These are phyloP conservation scores for Solanum appendiculatum DNA, from an alignment of 257 asterid species.

Conservation along the genomic window DNA sequence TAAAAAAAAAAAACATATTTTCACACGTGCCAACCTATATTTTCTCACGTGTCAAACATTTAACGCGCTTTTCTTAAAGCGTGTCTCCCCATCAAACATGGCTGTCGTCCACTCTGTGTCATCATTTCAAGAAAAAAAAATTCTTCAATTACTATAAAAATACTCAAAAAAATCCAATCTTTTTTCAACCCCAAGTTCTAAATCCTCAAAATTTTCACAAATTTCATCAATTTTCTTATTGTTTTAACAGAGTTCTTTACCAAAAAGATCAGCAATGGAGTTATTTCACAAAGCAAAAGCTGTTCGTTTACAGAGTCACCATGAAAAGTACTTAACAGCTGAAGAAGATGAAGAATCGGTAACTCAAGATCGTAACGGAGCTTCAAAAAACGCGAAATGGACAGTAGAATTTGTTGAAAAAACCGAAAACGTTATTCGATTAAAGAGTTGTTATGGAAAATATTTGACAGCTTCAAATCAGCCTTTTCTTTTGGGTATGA, in stretches of 20 bases:
- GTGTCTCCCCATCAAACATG: neutral
- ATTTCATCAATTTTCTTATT: too few species aligned
- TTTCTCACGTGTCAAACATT: neutral
- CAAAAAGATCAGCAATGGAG: slow-evolving; percentile 24
- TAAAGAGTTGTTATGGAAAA: slow-evolving; percentile 28
- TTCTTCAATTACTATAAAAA: neutral
- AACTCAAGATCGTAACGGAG: slow-evolving; percentile 24
- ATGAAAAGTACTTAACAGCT: slow-evolving; percentile 30
- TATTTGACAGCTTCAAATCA: slow-evolving; percentile 36
- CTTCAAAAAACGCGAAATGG: slow-evolving; percentile 28
- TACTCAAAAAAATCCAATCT: neutral
- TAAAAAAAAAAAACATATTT: neutral
- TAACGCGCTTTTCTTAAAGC: neutral
- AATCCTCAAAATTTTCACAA: neutral
- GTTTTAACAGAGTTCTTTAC: neutral
- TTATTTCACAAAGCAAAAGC: slow-evolving; percentile 25
- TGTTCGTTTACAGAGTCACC: slow-evolving; percentile 19
- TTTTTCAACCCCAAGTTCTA: neutral
- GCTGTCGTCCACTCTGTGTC: slow-evolving; percentile 6
- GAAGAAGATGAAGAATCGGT: slow-evolving; percentile 36
- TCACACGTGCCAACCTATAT: neutral
- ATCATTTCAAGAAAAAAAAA: neutral
- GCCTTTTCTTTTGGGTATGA: slow-evolving; percentile 54
- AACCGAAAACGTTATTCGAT: slow-evolving; percentile 16
- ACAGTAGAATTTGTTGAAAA: slow-evolving; percentile 18